These are phyloP conservation scores for Neofusicoccum laricinum DNA, from an alignment of 2,329 filamentous ascomycete genomes.

Conservation along the genomic window DNA sequence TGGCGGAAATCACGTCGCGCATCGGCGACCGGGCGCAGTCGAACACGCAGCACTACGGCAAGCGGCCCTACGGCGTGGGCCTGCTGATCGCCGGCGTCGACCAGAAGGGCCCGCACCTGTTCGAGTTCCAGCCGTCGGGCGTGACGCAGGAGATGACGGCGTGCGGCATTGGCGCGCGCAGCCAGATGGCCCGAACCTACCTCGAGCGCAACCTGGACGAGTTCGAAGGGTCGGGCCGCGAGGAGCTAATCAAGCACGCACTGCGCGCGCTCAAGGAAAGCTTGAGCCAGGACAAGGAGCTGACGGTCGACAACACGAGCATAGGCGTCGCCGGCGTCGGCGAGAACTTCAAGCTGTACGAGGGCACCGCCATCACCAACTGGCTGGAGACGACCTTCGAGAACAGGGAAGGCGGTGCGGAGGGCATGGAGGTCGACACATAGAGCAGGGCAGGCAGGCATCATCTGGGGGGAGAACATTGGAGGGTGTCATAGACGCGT, in stretches of 20 bases:
- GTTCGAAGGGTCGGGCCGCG: conserved; percentile 72
- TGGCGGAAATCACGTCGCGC: conserved; percentile 83
- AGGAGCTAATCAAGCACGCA: conserved; percentile 88
- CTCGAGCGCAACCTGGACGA: conserved; percentile 86
- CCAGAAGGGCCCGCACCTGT: conserved; percentile 89
- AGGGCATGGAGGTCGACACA: conserved; percentile 57
- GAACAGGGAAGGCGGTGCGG: conserved; percentile 40
- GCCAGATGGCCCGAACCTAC: conserved; percentile 97
- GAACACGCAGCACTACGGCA: conserved; percentile 97
- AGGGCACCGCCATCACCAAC: conserved; percentile 80
- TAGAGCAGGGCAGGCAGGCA: not conserved
- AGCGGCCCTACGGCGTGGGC: conserved; percentile 92
- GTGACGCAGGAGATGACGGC: conserved; percentile 97
- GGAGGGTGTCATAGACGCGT: conserved; percentile 3
- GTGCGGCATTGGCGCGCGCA: conserved; percentile 91
- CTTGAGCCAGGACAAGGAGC: conserved; percentile 92
- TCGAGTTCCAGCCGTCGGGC: conserved; percentile 95
- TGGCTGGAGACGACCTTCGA: conserved; percentile 72
- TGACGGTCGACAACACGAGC: conserved; percentile 95
- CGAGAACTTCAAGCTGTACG: conserved; percentile 86
- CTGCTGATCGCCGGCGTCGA: conserved; percentile 91
- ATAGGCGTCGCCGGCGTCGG: conserved; percentile 75
- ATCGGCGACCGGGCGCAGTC: conserved; percentile 96
- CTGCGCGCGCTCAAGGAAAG: conserved; percentile 91
- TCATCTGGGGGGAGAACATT: not conserved